phyloP scores from a whole-genome alignment of 306 rosid genomes.

The Arachis hypogaea region DNA sequence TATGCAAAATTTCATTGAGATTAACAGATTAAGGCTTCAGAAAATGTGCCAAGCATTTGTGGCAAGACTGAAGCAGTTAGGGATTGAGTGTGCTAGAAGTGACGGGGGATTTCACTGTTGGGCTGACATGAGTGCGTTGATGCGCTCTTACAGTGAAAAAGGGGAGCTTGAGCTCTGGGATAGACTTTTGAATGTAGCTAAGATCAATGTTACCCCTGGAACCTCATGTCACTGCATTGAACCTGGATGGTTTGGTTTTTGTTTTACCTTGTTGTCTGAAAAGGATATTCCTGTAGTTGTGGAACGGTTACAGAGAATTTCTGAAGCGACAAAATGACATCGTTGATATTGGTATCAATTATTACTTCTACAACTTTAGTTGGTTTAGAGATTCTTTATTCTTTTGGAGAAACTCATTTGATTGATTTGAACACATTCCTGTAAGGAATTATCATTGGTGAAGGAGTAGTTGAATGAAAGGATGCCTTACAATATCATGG shows the following conservation, averaged over 20 bases:
- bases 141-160: conserved; percentile 74
- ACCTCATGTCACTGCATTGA: conserved; percentile 84
- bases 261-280: conserved; percentile 67
- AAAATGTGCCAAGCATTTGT: conserved; percentile 57
- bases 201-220: conserved; percentile 84
- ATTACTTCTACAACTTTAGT: conserved; percentile 12
- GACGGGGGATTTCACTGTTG: conserved; percentile 89
- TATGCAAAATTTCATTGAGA: conserved; percentile 54
- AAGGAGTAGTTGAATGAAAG: conserved; percentile 21
- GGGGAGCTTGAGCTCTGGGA: conserved; percentile 98
- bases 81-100: conserved; percentile 64
- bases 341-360: conserved; percentile 44
- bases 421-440: not conserved
- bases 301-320: conserved; percentile 71
- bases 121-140: conserved; percentile 85
- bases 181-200: conserved; percentile 72
- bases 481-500: not conserved
- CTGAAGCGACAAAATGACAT: conserved; percentile 54
- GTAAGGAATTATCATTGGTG: conserved; percentile 12
- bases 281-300: conserved; percentile 75
- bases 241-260: conserved; percentile 90
- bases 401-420: conserved; percentile 12
- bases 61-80: conserved; percentile 75
- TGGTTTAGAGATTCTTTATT: conserved; percentile 47
- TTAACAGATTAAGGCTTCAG: conserved; percentile 52